Evolutionary conservation across 352 stramenopile genomes (phyloP).

Genomic region (Globisporangium paddicum): DNA sequence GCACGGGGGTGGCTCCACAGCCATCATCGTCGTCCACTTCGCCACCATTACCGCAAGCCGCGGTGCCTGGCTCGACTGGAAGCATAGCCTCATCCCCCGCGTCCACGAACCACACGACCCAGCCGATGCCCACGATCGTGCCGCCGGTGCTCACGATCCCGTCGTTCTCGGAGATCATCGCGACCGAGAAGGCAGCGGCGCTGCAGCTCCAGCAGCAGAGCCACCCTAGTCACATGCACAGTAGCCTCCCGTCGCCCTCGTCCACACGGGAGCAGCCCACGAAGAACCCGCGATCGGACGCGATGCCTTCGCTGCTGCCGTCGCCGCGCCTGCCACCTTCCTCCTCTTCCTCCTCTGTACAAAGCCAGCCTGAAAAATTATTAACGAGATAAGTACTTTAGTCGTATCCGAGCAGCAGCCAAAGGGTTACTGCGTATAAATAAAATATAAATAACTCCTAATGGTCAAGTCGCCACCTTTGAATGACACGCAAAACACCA

Average conservation of each 20-base stretch:
- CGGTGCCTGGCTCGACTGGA: not conserved
- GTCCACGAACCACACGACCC: conserved; percentile 10
- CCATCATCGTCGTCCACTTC: conserved; percentile 21
- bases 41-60: not conserved
- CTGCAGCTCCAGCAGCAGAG: conserved; percentile 15
- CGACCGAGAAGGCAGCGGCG: conserved; percentile 12
- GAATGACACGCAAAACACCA: too few relatives aligned
- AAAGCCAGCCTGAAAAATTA: conserved; percentile 17
- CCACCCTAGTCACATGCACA: conserved; percentile 15
- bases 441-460: too few relatives aligned
- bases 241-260: not conserved
- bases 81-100: conserved; percentile 15
- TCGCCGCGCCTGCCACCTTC: not conserved
- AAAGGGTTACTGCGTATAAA: not conserved
- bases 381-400: conserved; percentile 9
- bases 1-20: conserved; percentile 28
- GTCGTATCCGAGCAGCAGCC: not conserved
- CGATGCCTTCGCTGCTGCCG: conserved; percentile 1
- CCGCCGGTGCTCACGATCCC: conserved; percentile 15
- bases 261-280: not conserved
- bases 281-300: conserved; percentile 9
- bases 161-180: conserved; percentile 18
- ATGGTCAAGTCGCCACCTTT: not conserved
- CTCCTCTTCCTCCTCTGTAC: conserved; percentile 10
- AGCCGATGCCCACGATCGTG: conserved; percentile 11